These are phyloP conservation scores for Actinomucor elegans DNA, from an alignment of 371 early-diverging fungal genomes.

Conservation along the genomic window DNA sequence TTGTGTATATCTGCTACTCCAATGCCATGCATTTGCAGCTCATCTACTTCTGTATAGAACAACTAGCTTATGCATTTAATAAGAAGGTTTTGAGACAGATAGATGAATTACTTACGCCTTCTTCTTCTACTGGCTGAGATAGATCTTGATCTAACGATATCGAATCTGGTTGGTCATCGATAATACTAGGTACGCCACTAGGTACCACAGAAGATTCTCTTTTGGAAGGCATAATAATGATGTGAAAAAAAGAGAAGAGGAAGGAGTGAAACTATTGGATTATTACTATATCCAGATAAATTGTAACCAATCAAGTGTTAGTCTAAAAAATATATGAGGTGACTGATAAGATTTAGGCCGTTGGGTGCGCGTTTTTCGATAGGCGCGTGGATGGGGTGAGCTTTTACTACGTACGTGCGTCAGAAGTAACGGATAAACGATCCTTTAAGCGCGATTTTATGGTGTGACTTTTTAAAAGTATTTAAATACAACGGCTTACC, in stretches of 20 bases:
- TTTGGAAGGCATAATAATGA: constrained; percentile 17
- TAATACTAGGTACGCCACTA: background rate
- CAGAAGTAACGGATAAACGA: background rate
- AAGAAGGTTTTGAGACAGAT: background rate
- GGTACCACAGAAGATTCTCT: constrained; percentile 14
- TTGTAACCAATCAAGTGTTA: background rate
- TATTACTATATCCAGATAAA: too few species aligned
- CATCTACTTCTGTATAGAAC: constrained; percentile 53
- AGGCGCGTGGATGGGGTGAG: background rate
- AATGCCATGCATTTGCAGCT: constrained; percentile 64
- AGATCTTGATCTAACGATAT: too few species aligned
- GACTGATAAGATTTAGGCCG: constrained; percentile 5
- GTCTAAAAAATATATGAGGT: constrained; percentile 5
- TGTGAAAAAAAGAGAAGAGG: background rate
- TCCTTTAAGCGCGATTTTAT: background rate
- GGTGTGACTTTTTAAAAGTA: constrained; percentile 10
- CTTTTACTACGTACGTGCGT: background rate
- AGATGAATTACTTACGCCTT: too few species aligned
- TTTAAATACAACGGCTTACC: background rate
- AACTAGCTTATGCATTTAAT: constrained; percentile 20
- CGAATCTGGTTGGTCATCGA: too few species aligned
- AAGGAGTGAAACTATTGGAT: too few species aligned
- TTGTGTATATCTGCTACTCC: constrained; percentile 80
- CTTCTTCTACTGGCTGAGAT: constrained; percentile 2
- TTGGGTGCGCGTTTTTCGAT: too few species aligned